A percentile compares a stretch with the other conserved stretches of the same genome.
phyloP scores from a whole-genome alignment of 805 yeast species.

The Yarrowia sp. region DNA sequence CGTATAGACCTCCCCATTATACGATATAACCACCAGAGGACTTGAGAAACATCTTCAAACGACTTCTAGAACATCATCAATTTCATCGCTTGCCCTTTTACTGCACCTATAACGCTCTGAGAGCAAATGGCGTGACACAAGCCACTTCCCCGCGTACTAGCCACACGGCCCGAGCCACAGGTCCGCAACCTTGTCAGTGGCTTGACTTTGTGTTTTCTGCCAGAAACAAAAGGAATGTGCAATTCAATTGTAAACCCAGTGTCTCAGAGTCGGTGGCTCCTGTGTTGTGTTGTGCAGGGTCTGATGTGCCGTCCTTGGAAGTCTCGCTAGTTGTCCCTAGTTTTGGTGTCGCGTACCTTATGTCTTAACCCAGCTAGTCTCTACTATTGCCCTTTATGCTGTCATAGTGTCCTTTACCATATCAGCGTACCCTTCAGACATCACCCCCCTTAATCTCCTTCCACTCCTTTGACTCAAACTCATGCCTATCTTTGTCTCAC shows the following conservation, averaged over 20 bases:
- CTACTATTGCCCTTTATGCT: too few relatives aligned
- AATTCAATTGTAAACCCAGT: not conserved
- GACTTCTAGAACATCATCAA: too few relatives aligned
- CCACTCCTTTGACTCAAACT: not conserved
- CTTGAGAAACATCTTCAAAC: too few relatives aligned
- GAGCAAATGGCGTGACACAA: constrained; percentile 12
- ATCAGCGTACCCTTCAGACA: too few relatives aligned
- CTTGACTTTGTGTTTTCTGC: constrained; percentile 12
- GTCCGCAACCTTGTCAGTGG: constrained; percentile 5
- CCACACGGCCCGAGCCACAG: constrained; percentile 16
- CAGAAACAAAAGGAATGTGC: not conserved
- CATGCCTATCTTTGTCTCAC: not conserved
- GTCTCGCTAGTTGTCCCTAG: too few relatives aligned
- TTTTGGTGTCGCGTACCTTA: too few relatives aligned
- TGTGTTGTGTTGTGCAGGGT: not conserved
- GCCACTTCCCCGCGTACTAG: constrained; percentile 20
- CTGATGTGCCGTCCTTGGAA: too few relatives aligned
- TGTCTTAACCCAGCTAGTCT: too few relatives aligned
- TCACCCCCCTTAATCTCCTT: not conserved
- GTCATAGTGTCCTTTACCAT: too few relatives aligned
- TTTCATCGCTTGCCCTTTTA: not conserved
- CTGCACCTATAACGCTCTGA: too few relatives aligned
- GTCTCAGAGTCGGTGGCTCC: not conserved
- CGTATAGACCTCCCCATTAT: too few relatives aligned
- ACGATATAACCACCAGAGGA: too few relatives aligned